Evolutionary conservation across 192 early-diverging fungal species (phyloP), one percentile per base, ranked within the genome.

Genomic region (Umbelopsis ramanniana): DNA sequence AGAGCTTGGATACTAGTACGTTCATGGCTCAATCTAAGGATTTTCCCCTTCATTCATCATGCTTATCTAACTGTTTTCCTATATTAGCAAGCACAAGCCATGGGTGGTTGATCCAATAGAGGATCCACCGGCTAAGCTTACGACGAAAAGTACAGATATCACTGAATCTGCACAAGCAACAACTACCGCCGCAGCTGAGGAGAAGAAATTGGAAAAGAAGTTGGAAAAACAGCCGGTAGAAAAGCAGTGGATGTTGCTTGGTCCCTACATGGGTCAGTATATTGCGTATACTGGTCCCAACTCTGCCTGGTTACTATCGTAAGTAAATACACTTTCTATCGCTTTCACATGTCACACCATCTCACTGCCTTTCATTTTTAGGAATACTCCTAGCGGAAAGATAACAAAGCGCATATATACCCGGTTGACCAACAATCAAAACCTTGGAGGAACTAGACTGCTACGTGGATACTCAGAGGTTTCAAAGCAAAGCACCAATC

Each of bases 391-490:
- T 12, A 71, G 75, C 48, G 71, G 79, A 24, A 81, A 81, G 46
- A 46, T 81, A 47, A 75, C 75, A 52, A 76, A 81, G 50, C 67
- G 52, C 7, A 82, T 95, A 45, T 89, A 90, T 76, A 88, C 86
- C 50, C 83, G 82, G 43, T 76, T 90, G 15, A 81, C 89, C 6
- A 82, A 82, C 29, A 82, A 78, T 21, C 69, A 73, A 50, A 88
- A 86, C 66, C 72, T 88, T n/a, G 89, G 92, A 55, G 94, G 93
- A 0, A 87, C 87, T 29, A 82, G 89, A 26, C 72, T 95, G 0
- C 75, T 91, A 38, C 83, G 94, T 24, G 94, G 94, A 5, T 94
- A 90, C 85, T 74, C 83, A 8, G 93, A 93, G 69, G 89, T 93
- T 6, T 85, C 90, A 54, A 88, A 85, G 40, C 77, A 85, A 21